phyloP scores from a whole-genome alignment of 1,284 basidiomycete species.

The Ustilago shanxiensis region DNA sequence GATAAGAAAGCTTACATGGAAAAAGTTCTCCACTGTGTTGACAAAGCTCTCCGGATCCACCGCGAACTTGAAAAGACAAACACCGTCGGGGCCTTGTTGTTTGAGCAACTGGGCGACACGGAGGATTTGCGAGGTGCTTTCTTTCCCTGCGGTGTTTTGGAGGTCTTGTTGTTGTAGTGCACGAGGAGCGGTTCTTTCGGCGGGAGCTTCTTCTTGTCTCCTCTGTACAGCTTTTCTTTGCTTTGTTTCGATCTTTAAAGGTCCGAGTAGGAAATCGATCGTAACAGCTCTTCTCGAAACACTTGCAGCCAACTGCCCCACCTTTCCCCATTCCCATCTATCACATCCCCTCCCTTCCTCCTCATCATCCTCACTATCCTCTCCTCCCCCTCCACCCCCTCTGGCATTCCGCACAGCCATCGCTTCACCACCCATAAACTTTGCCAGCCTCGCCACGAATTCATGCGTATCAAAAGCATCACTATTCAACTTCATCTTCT shows the following conservation, averaged over 20 bases:
- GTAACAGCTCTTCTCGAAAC: slow-evolving; percentile 55
- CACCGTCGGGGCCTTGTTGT: slow-evolving; percentile 68
- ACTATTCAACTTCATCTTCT: slow-evolving; percentile 59
- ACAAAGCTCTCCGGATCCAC: slow-evolving; percentile 88
- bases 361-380: slow-evolving; percentile 36
- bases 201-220: slow-evolving; percentile 18
- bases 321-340: slow-evolving; percentile 61
- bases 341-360: slow-evolving; percentile 12
- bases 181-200: slow-evolving; percentile 37
- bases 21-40: slow-evolving; percentile 92
- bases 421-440: slow-evolving; percentile 53
- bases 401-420: slow-evolving; percentile 6
- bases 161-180: slow-evolving; percentile 59
- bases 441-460: slow-evolving; percentile 52
- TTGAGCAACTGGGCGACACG: slow-evolving; percentile 72
- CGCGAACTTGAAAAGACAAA: slow-evolving; percentile 86
- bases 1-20: slow-evolving; percentile 90
- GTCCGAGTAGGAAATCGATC: slow-evolving; percentile 65
- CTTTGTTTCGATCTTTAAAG: slow-evolving; percentile 55
- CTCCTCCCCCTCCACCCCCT: background rate
- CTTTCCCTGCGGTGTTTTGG: slow-evolving; percentile 47
- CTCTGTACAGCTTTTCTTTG: slow-evolving; percentile 19
- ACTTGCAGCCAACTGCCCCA: slow-evolving; percentile 46
- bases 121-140: slow-evolving; percentile 60
- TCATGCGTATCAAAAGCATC: slow-evolving; percentile 66